Conservation (phyloP, 345 rosid species). For the Linum tenue region DNA sequence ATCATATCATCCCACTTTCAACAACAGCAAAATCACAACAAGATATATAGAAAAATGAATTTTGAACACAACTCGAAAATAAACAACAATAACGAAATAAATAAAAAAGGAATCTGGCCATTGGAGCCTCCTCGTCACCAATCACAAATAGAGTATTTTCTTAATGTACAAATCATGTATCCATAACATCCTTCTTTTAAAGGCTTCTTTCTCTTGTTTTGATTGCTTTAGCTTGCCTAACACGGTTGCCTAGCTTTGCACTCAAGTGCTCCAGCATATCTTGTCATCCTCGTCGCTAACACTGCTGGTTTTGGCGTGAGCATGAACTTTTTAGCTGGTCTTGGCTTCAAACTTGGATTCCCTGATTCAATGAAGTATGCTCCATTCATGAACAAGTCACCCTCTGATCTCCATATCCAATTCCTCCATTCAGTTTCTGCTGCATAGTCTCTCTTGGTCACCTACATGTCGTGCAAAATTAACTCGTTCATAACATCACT, state of each 20-base stretch:
- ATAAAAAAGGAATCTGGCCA: no score
- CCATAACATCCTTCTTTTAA: background rate
- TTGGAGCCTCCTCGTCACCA: no score
- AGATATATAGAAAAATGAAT: no score
- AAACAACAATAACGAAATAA: no score
- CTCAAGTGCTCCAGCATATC: constrained; percentile 17
- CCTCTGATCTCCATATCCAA: constrained; percentile 27
- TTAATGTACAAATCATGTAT: no score
- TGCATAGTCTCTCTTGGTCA: constrained; percentile 29
- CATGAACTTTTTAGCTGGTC: constrained; percentile 12
- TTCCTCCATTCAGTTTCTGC: constrained; percentile 15
- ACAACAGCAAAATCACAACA: no score
- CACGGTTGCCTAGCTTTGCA: constrained; percentile 16
- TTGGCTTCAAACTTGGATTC: background rate
- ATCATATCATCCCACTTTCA: no score
- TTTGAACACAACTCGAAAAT: no score
- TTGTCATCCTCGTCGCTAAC: constrained; percentile 19
- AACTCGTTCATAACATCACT: background rate
- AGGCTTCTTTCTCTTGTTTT: no score
- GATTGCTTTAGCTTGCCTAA: background rate
- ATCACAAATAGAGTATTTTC: no score
- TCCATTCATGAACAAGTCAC: constrained; percentile 22
- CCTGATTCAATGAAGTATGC: constrained; percentile 25
- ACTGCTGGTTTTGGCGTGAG: constrained; percentile 14
- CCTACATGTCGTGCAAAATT: background rate